These are phyloP conservation scores for Chalciporus sphaerocephalus DNA, from an alignment of 768 basidiomycete genomes.

Conservation along the genomic window DNA sequence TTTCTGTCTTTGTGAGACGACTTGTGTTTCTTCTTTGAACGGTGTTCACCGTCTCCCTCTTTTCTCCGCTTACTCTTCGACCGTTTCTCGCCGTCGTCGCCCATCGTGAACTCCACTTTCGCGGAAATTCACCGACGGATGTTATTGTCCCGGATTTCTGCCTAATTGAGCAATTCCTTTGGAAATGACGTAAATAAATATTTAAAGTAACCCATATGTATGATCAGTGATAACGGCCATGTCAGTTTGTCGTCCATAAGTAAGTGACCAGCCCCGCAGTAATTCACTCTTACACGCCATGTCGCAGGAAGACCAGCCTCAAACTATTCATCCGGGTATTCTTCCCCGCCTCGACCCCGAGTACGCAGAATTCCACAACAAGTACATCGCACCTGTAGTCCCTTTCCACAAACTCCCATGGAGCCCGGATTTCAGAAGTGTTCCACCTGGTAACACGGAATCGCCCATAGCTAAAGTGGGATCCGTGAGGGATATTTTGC, in stretches of 20 bases:
- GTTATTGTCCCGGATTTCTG: background rate
- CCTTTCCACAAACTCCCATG: constrained; percentile 57
- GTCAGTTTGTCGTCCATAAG: no score
- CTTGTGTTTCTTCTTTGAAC: constrained; percentile 53
- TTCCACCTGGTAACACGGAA: constrained; percentile 48
- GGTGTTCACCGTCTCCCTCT: constrained; percentile 42
- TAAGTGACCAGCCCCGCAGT: background rate
- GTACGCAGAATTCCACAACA: constrained; percentile 57
- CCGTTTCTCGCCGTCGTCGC: constrained; percentile 12
- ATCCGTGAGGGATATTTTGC: constrained; percentile 43
- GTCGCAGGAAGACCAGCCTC: constrained; percentile 24
- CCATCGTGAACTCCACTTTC: constrained; percentile 18
- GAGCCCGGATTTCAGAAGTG: constrained; percentile 51
- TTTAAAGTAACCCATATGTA: no score
- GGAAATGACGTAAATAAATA: no score
- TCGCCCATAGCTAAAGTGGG: constrained; percentile 56
- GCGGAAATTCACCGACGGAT: background rate
- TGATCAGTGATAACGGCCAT: no score
- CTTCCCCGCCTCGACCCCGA: constrained; percentile 55
- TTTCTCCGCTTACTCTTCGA: constrained; percentile 26
- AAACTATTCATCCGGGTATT: constrained; percentile 60
- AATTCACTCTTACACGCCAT: constrained; percentile 1
- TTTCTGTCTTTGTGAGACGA: constrained; percentile 39
- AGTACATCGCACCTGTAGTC: constrained; percentile 37
- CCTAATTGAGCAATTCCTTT: background rate